Percentiles rank a stretch among this genome's conserved stretches.
These are phyloP conservation scores for Aureobasidium lini DNA, from an alignment of 2,329 filamentous ascomycete species.

Conservation along the genomic window DNA sequence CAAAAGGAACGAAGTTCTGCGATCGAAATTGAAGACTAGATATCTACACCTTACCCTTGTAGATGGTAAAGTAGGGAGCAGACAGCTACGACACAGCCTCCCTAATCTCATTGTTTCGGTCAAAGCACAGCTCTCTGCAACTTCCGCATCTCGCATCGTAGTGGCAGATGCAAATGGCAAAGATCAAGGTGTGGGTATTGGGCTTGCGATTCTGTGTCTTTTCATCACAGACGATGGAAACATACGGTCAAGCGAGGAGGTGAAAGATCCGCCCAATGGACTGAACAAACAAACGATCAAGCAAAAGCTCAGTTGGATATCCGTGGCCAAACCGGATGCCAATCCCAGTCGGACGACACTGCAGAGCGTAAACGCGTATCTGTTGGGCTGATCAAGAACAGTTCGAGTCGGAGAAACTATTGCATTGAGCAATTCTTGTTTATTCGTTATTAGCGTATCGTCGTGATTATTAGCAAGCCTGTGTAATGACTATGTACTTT, in stretches of 20 bases:
- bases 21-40: constrained; percentile 32
- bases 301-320: constrained; percentile 71
- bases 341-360: constrained; percentile 80
- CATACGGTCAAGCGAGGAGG: neutral
- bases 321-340: constrained; percentile 66
- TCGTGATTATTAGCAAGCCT: neutral
- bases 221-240: constrained; percentile 60
- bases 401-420: neutral
- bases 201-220: constrained; percentile 68
- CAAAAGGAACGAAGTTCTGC: constrained; percentile 10
- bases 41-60: constrained; percentile 57
- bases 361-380: constrained; percentile 83
- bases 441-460: neutral
- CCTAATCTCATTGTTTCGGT: constrained; percentile 55
- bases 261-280: neutral
- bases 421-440: neutral
- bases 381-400: constrained; percentile 51
- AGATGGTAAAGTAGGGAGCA: constrained; percentile 68
- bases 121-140: constrained; percentile 9
- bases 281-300: constrained; percentile 63
- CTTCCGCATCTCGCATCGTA: neutral
- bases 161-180: constrained; percentile 53
- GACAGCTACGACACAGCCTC: constrained; percentile 69
- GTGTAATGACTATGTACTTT: neutral
- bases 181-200: constrained; percentile 71